Evolutionary conservation across 805 yeast genomes (phyloP), one percentile per base, ranked within the genome.

Genomic region (Starmerella potacharoeniae): DNA sequence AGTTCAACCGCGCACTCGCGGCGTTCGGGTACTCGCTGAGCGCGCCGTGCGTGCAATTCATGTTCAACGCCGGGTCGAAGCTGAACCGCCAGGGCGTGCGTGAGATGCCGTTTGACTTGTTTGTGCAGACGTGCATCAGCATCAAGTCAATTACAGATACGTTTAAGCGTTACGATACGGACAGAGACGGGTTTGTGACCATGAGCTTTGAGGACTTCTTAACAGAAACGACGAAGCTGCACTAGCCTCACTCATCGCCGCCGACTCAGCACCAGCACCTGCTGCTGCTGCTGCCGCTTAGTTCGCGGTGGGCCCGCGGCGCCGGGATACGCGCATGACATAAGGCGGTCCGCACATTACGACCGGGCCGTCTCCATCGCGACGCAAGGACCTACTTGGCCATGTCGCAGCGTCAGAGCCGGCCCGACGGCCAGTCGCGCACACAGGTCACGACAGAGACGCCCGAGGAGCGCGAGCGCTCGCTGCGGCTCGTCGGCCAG

Each of bases 81-180:
- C 48, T 61, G 35, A 63, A 64, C 57, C 59, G 69, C 22, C 55
- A 58, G 49, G 69, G 69, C 41, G 63, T 57, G 43, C 66, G 65
- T 22, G 66, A 65, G 43, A 71, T 87, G 68, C 81, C 84, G 56
- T 87, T 87, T 67, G 95, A 87, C 66, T 76, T 80, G 67, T 87
- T 87, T 69, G 88, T 87, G 30, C 95, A 87, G 66, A 76, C 86
- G 53, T 75, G 87, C 60, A 84, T 86, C 16, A 84, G 86, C 76
- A 73, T 87, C 60, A 76, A 86, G 65, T 78, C 86, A 59, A 76
- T 85, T 59, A 86, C 95, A 0, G 89, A 84, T 64, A 74, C 83
- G 13, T 87, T 87, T 73, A 84, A 85, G 64, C 82, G 81, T 65
- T 85, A 77, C 66, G 95, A 87, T 66, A 71, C 75, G 11, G 88